Conservation (phyloP, 2,329 filamentous ascomycete genomes). For the Hymenoscyphus scutula region DNA sequence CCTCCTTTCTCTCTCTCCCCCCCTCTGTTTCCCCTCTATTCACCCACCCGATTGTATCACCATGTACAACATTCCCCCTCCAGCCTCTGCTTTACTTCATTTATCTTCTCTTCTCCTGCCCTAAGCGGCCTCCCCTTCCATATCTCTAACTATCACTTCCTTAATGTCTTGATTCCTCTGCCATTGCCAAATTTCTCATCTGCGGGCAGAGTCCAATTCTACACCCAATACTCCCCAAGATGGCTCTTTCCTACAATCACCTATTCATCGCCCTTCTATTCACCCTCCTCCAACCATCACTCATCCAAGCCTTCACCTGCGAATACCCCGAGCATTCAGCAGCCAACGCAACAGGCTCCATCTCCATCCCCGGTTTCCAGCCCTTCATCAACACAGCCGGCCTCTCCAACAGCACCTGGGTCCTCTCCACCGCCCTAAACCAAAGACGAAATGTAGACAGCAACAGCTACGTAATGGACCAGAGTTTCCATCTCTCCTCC, state of each 20-base stretch:
- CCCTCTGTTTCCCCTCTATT: not conserved
- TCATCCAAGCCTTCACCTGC: not conserved
- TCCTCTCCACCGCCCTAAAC: slow-evolving; percentile 8
- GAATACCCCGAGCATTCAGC: slow-evolving; percentile 6
- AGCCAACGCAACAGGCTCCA: not conserved
- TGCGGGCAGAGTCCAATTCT: not conserved
- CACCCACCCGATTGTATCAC: not conserved
- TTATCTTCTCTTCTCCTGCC: not conserved
- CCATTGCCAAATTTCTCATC: not conserved
- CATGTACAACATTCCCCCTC: not conserved
- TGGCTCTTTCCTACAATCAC: not conserved
- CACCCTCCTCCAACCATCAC: not conserved
- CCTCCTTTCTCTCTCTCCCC: not conserved
- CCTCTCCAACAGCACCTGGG: slow-evolving; percentile 1
- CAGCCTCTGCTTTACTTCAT: not conserved
- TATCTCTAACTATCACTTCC: no score
- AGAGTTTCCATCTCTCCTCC: slow-evolving; percentile 8
- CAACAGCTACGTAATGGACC: slow-evolving; percentile 8
- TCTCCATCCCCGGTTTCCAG: slow-evolving; percentile 10
- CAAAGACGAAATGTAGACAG: not conserved
- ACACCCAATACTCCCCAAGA: not conserved
- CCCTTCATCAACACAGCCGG: slow-evolving; percentile 7
- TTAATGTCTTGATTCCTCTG: not conserved
- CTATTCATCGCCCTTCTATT: not conserved
- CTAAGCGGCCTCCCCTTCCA: not conserved